Conservation (phyloP, 2,329 filamentous ascomycete genomes). For the Fusarium equiseti region DNA sequence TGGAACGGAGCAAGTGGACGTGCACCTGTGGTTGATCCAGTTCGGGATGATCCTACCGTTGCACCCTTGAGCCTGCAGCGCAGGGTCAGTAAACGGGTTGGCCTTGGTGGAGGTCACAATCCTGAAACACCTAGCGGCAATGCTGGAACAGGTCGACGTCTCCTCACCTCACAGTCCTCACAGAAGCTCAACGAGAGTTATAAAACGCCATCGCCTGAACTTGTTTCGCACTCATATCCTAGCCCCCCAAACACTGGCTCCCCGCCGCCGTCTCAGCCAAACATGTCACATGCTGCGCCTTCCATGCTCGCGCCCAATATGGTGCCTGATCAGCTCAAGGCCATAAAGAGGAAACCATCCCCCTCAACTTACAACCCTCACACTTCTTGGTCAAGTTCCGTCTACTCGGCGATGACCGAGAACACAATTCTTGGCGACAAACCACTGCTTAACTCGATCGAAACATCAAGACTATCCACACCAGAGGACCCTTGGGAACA, state of each 20-base stretch:
- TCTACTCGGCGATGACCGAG: constrained; percentile 51
- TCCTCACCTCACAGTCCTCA: constrained; percentile 52
- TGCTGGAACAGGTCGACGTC: constrained; percentile 52
- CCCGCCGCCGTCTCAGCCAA: constrained; percentile 36
- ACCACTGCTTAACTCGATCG: constrained; percentile 24
- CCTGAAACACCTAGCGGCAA: constrained; percentile 53
- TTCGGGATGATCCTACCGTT: constrained; percentile 69
- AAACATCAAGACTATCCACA: constrained; percentile 30
- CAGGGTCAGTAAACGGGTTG: constrained; percentile 61
- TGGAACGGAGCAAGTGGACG: constrained; percentile 83
- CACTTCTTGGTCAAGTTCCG: constrained; percentile 52
- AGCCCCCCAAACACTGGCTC: constrained; percentile 52
- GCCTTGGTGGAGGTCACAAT: constrained; percentile 45
- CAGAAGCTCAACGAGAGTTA: constrained; percentile 49
- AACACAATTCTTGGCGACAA: constrained; percentile 32
- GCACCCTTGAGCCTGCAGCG: constrained; percentile 68
- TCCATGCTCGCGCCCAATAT: constrained; percentile 39
- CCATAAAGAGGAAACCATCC: constrained; percentile 62
- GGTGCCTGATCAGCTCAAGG: constrained; percentile 51
- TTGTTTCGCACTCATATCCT: constrained; percentile 48
- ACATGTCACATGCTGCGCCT: constrained; percentile 26
- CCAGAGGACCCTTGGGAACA: constrained; percentile 59
- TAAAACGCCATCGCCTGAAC: constrained; percentile 43
- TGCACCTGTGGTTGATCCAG: constrained; percentile 71
- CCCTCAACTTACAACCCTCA: constrained; percentile 49